Base-by-base conservation (phyloP, 306 rosid genomes). In the Carpinus viminea region DNA sequence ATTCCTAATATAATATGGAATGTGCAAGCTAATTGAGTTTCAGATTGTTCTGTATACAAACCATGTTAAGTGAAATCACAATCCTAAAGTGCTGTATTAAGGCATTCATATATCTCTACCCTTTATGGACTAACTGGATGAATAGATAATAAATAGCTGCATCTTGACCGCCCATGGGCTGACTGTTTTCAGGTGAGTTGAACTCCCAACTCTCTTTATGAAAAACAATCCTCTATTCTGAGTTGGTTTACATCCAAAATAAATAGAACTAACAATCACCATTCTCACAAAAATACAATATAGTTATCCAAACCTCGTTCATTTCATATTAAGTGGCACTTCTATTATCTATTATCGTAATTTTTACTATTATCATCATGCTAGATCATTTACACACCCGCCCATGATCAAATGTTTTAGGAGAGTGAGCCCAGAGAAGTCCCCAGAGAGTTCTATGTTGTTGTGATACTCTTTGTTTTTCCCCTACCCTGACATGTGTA, bases 21-120 rank as follows among this genome's bases (percentile, higher is more conserved):
- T 24, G 28, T 12, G 20, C 68, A 47, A 78, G 76, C 68, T 74
- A 71, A 74, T 5, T 34, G 2, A 65, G n/a, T 36, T 46, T 60
- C 76, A 28, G 18, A 46, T 52, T 11, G 50, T 56, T 74, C 55
- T 46, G 21, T 54, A 28, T 18, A 51, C 53, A 53, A 50, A 5
- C 13, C 36, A 24, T 50, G 13, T 50, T 24, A 59, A 59, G 24
- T 36, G 28, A 59, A 36, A 59, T 59, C 28, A 59, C 65, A 0
- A 21, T 59, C 34, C 65, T 28, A 48, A 59, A 59, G 12, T 31
- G 34, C 34, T 41, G 45, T 6, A 41, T 41, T 41, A 41, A 41
- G 45, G 45, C 45, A 41, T 41, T 41, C 45, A 41, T 41, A 41
- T 41, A 41, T 41, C 45, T 41, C 0, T 41, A 5, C 45, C 7